Percentiles rank a stretch among this genome's conserved stretches.
Evolutionary conservation across 2,329 filamentous ascomycete species (phyloP).

Genomic region (Macrophomina pseudophaseolina): DNA sequence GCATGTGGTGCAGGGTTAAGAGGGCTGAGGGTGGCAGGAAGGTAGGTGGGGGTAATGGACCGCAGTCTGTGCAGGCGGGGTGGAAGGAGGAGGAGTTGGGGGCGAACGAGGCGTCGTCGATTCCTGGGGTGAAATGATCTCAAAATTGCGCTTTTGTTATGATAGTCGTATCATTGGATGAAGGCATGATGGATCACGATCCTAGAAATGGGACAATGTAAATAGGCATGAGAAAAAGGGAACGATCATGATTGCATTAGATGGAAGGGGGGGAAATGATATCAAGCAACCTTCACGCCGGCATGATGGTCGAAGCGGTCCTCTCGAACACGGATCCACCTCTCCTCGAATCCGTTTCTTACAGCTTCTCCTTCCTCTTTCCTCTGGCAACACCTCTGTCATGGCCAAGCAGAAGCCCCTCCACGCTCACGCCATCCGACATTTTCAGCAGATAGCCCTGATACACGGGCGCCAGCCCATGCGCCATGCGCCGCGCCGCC

Average conservation of each 20-base stretch:
- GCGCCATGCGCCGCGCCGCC: not conserved
- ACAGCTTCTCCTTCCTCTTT: not conserved
- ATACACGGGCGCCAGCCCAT: conserved; percentile 14
- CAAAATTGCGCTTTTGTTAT: not conserved
- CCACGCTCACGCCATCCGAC: conserved; percentile 14
- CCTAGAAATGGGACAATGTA: not conserved
- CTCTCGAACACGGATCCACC: not conserved
- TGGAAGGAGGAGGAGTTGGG: conserved; percentile 57
- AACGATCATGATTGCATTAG: not conserved
- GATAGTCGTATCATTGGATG: not conserved
- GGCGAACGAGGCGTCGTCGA: conserved; percentile 53
- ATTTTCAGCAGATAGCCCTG: conserved; percentile 20
- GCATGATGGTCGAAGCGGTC: not conserved
- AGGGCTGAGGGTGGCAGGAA: conserved; percentile 75
- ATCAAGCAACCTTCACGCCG: not conserved
- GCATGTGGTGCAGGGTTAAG: conserved; percentile 92
- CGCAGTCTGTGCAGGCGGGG: conserved; percentile 28
- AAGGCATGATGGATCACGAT: not conserved
- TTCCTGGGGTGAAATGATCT: conserved; percentile 43
- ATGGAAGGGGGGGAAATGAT: not conserved
- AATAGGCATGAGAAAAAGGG: not conserved
- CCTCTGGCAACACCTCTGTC: not conserved
- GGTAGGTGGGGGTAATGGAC: conserved; percentile 51
- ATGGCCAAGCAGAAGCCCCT: conserved; percentile 1
- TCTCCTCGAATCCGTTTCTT: not conserved